Evolutionary conservation across 108 stramenopile species (phyloP), one percentile per base, ranked within the genome.

Genomic region (Cyclostephanos invisitatus): DNA sequence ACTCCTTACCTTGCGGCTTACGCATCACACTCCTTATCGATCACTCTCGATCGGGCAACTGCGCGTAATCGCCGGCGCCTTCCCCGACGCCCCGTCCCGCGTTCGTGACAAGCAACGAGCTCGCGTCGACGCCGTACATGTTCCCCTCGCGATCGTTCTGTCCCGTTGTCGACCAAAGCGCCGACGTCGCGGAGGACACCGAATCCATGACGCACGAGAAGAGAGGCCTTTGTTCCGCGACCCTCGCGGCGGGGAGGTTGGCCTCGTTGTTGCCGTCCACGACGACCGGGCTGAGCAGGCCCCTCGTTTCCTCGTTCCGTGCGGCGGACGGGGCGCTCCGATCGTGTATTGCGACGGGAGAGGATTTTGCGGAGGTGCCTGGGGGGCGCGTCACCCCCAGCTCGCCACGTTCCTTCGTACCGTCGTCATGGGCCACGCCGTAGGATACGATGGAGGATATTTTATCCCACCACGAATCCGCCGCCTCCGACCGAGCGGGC

Each of bases 171-270:
- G 56, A 68, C 40, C 40, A 67, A 6, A 79, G 58, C 53, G 71
- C 74, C 5, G 74, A 73, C 25, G 85, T 84, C 5, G 88, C 87
- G 17, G 71, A 76, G 0, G 77, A 75, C 3, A 94, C 82, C 18
- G 82, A 81, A 80, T 94, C 90, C 53, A 86, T 81, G 14, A 94
- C 87, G 56, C 92, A 94, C 25, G 87, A 75, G 80, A 94, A 88
- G 53, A 93, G 78, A 44, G 87, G 84, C 32, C 79, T 58, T 32
- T 68, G 75, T 70, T 89, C 78, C 17, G 89, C 88, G 48, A 88
- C 83, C 22, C 88, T 80, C 24, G 87, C 88, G 0, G 79, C 36
- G 15, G 77, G 77, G 24, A 78, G 51, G 48, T 78, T 79, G 46
- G 55, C 73, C 67, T 66, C 85, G 77, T 68, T 86, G 61, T 32